phyloP scores from a whole-genome alignment of 805 yeast species.

The Naumovozyma dairenensis region DNA sequence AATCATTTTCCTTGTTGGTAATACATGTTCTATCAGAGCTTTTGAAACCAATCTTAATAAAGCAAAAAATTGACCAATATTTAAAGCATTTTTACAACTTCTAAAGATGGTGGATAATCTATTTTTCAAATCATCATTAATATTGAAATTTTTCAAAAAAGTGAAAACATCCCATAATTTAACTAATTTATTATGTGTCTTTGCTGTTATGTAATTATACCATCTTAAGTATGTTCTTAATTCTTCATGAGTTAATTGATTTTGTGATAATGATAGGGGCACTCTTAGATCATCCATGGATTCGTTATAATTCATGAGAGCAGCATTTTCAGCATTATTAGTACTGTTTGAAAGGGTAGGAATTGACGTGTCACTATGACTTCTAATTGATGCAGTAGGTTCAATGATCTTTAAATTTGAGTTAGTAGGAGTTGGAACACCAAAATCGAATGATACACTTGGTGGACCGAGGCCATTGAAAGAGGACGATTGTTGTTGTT shows the following conservation, averaged over 20 bases:
- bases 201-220: conserved; percentile 76
- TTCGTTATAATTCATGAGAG: conserved; percentile 13
- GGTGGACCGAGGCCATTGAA: conserved; percentile 34
- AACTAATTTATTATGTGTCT: conserved; percentile 59
- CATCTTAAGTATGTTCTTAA: conserved; percentile 80
- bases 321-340: background rate
- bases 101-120: conserved; percentile 43
- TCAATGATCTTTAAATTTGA: background rate
- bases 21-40: conserved; percentile 38
- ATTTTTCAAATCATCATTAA: conserved; percentile 42
- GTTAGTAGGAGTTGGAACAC: conserved; percentile 2
- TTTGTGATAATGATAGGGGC: conserved; percentile 55
- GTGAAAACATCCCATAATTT: conserved; percentile 66
- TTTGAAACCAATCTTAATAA: conserved; percentile 72
- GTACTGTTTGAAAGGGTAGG: background rate
- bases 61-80: conserved; percentile 88
- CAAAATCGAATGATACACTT: conserved; percentile 40
- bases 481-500: conserved; percentile 2
- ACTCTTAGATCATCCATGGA: conserved; percentile 34
- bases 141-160: conserved; percentile 67
- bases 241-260: conserved; percentile 68
- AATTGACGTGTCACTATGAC: conserved; percentile 5
- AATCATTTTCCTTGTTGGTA: conserved; percentile 48
- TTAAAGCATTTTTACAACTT: conserved; percentile 47
- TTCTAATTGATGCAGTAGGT: background rate